Evolutionary conservation across 257 asterid species (phyloP).

Genomic region (Nicotiana undulata): DNA sequence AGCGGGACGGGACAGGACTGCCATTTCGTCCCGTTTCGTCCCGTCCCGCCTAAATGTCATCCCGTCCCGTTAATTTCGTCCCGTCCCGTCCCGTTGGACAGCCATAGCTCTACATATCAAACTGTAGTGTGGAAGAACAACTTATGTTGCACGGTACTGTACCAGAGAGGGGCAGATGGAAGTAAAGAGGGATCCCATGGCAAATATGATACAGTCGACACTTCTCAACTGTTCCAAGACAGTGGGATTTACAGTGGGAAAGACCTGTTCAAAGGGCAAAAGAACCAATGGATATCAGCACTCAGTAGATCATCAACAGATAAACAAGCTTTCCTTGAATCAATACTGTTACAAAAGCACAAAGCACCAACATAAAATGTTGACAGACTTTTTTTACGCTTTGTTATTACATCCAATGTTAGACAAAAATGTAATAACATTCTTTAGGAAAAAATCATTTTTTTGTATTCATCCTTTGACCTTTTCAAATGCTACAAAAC

Average conservation of each 20-base stretch:
- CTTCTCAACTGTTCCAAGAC: slow-evolving; percentile 64
- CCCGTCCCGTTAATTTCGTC: no score
- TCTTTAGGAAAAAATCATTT: neutral
- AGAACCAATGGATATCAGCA: neutral
- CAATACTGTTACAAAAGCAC: neutral
- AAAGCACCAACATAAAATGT: neutral
- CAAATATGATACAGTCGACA: slow-evolving; percentile 75
- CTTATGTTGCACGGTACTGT: neutral
- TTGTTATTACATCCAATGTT: neutral
- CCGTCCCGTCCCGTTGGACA: no score
- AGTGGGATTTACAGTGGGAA: slow-evolving; percentile 67
- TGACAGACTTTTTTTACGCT: neutral
- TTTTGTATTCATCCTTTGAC: neutral
- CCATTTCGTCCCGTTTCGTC: no score
- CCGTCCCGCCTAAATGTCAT: no score
- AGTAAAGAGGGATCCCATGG: slow-evolving; percentile 95
- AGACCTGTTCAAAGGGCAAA: slow-evolving; percentile 52
- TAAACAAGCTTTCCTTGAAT: neutral
- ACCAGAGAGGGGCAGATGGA: slow-evolving; percentile 97
- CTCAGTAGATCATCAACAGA: neutral
- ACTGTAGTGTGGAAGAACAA: neutral
- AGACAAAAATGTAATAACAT: neutral
- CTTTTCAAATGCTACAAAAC: neutral
- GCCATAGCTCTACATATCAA: no score
- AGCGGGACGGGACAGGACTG: no score